Evolutionary conservation across 495 filamentous ascomycete species (phyloP).

Genomic region (Annulohypoxylon stygium): DNA sequence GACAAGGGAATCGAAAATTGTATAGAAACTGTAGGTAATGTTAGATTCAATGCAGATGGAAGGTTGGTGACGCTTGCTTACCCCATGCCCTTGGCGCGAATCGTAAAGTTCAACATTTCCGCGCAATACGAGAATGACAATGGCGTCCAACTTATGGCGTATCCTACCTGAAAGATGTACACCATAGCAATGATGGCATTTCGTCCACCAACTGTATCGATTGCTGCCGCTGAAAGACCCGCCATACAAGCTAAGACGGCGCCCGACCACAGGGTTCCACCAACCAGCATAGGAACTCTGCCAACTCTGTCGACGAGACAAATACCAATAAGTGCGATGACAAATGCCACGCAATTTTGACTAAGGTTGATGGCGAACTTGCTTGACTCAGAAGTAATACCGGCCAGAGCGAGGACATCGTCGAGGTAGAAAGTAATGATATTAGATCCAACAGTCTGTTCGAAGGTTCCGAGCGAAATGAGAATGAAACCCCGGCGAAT

Average conservation of each 20-base stretch:
- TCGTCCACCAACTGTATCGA: neutral
- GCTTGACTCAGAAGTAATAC: conserved; percentile 3
- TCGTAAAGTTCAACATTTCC: conserved; percentile 10
- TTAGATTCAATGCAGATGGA: too few species aligned
- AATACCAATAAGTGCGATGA: conserved; percentile 1
- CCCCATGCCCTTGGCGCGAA: conserved; percentile 5
- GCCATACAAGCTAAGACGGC: conserved; percentile 1
- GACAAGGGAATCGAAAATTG: neutral
- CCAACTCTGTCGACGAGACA: neutral
- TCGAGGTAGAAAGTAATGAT: conserved; percentile 10
- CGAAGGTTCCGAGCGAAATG: neutral
- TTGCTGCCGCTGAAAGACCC: neutral
- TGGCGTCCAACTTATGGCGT: conserved; percentile 2
- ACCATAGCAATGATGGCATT: conserved; percentile 7
- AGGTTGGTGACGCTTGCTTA: too few species aligned
- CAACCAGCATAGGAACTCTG: neutral
- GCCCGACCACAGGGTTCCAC: neutral
- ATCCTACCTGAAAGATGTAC: neutral
- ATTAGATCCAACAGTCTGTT: conserved; percentile 3
- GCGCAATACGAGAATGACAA: neutral
- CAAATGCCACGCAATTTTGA: neutral
- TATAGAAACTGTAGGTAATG: neutral
- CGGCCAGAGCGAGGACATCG: neutral
- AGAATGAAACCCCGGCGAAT: conserved; percentile 5
- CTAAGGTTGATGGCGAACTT: conserved; percentile 8